Percentiles rank a stretch among this genome's conserved stretches.
phyloP scores from a whole-genome alignment of 2,329 filamentous ascomycete species.

The Neonectria magnoliae region DNA sequence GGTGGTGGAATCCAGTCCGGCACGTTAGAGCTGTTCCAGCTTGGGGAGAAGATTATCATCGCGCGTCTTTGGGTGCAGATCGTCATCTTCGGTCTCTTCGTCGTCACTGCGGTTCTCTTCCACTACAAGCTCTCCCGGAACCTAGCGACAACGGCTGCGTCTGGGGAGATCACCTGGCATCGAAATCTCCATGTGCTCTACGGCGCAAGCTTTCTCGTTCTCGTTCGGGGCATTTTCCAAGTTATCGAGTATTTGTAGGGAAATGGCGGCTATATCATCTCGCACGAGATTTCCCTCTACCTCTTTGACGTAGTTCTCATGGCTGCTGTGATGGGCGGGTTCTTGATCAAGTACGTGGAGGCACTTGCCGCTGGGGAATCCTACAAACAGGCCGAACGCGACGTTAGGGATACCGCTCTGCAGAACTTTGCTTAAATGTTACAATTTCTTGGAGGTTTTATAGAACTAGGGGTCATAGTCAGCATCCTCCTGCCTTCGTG shows the following conservation, averaged over 20 bases:
- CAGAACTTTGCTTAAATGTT: too few species aligned
- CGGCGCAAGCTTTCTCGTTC: slow-evolving; percentile 50
- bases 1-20: slow-evolving; percentile 49
- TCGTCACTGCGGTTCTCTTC: background rate
- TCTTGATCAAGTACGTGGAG: too few species aligned
- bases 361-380: too few species aligned
- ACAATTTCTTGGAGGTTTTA: too few species aligned
- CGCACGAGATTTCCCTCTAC: slow-evolving; percentile 54
- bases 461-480: too few species aligned
- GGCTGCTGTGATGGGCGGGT: slow-evolving; percentile 48
- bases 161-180: slow-evolving; percentile 39
- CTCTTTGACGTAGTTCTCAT: slow-evolving; percentile 57
- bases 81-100: slow-evolving; percentile 57
- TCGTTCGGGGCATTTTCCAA: slow-evolving; percentile 57
- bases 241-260: slow-evolving; percentile 59
- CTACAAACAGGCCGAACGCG: too few species aligned
- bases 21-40: slow-evolving; percentile 40
- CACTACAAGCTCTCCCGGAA: background rate
- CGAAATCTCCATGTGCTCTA: slow-evolving; percentile 46
- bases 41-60: slow-evolving; percentile 62
- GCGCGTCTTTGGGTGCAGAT: slow-evolving; percentile 67
- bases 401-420: too few species aligned
- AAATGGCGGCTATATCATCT: slow-evolving; percentile 52
- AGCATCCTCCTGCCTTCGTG: too few species aligned
- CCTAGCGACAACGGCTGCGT: background rate